Conservation (phyloP, 2,329 filamentous ascomycete species). For the Graphilbum sp. region DNA sequence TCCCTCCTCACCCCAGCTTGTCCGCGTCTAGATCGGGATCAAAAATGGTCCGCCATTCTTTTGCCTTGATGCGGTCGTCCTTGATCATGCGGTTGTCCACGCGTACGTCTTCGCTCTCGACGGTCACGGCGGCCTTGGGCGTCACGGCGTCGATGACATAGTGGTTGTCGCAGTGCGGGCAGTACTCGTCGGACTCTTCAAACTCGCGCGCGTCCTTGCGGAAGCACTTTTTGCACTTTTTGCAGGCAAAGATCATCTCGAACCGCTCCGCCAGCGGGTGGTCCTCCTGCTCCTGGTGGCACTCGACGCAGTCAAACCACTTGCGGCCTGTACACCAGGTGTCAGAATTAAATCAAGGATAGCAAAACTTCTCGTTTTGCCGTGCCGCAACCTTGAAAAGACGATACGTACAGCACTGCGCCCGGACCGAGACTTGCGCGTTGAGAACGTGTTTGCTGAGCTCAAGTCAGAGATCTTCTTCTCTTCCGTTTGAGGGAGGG, state of each 20-base stretch:
- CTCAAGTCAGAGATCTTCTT: too few relatives aligned
- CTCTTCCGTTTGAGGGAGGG: too few relatives aligned
- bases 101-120: slow-evolving; percentile 83
- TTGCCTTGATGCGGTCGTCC: slow-evolving; percentile 59
- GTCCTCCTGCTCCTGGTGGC: slow-evolving; percentile 65
- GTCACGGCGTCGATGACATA: slow-evolving; percentile 82
- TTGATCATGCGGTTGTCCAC: slow-evolving; percentile 82
- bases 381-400: too few relatives aligned
- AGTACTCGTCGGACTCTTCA: slow-evolving; percentile 96
- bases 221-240: slow-evolving; percentile 98
- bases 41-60: slow-evolving; percentile 51
- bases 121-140: slow-evolving; percentile 64
- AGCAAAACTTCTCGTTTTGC: too few relatives aligned
- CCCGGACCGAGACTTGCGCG: slow-evolving; percentile 90
- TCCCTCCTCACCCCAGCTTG: slow-evolving; percentile 46
- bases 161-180: slow-evolving; percentile 97
- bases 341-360: too few relatives aligned
- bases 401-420: slow-evolving; percentile 65
- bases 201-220: slow-evolving; percentile 85
- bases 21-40: slow-evolving; percentile 60
- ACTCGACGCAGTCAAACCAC: slow-evolving; percentile 98
- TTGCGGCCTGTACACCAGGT: slow-evolving; percentile 69
- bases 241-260: slow-evolving; percentile 94
- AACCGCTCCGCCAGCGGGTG: slow-evolving; percentile 61
- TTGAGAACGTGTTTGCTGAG: slow-evolving; percentile 92